Evolutionary conservation across 179 eudicot genomes (phyloP).

Genomic region (Vitellaria paradoxa): DNA sequence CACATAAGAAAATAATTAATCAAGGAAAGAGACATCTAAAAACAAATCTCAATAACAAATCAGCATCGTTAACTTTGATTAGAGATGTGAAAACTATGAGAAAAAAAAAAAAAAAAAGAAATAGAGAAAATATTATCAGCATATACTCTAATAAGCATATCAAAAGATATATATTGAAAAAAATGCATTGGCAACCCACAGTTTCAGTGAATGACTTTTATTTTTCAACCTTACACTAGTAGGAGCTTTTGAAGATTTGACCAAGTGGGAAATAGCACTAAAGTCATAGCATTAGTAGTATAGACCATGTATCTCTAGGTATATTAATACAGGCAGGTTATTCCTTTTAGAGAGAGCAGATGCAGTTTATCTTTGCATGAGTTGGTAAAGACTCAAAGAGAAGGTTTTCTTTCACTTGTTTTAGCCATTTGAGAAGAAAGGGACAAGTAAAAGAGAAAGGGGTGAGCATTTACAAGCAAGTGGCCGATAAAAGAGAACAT

Average conservation of each 20-base stretch:
- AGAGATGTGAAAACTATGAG: too few relatives aligned
- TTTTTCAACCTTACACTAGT: background rate
- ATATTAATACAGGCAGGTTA: background rate
- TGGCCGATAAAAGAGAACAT: too few relatives aligned
- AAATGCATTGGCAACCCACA: background rate
- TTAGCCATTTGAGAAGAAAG: background rate
- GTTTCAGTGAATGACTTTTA: background rate
- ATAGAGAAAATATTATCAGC: too few relatives aligned
- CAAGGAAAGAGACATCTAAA: background rate
- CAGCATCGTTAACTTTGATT: too few relatives aligned
- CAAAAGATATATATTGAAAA: background rate
- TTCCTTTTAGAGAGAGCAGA: background rate
- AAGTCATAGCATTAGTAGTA: too few relatives aligned
- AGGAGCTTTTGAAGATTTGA: background rate
- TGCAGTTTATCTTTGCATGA: background rate
- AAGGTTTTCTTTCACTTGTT: background rate
- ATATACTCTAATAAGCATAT: background rate
- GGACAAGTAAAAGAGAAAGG: background rate
- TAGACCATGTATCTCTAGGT: background rate
- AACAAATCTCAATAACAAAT: background rate
- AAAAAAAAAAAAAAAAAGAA: too few relatives aligned
- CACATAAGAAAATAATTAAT: background rate
- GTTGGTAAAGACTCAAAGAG: background rate
- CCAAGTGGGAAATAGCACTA: background rate
- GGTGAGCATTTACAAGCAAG: background rate